Evolutionary conservation across 2,329 filamentous ascomycete species (phyloP), one percentile per base, ranked within the genome.

Genomic region (Cercospora canescens): DNA sequence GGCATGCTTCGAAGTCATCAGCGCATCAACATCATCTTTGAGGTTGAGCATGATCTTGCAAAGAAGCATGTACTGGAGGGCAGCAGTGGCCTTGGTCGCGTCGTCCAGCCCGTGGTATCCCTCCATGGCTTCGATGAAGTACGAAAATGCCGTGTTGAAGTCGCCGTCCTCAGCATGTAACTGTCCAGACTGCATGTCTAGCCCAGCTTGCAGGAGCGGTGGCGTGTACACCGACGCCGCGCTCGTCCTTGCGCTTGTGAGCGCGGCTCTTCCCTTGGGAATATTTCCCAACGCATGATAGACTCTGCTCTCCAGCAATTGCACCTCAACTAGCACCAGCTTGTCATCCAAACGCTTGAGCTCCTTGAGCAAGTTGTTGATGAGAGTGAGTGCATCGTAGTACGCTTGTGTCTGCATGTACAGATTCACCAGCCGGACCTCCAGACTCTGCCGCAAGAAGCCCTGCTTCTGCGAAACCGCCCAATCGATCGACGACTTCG

Each of bases 11-110:
- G 93, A 96, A 32, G 91, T 88, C 88, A 99, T 93, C 72, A 99
- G 88, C 77, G 91, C 89, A 82, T 94, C 96, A 79, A 99, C 94
- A 79, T 99, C 96, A 83, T 98, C 94, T 71, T 89, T 93, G 45
- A 96, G 86, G 82, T 99, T 99, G 73, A 99, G 87, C 96, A 99
- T 99, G 80, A 99, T 95, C 85, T 99, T 99, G 89, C 95, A 98
- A 37, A 99, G 89, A 62, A 99, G 88, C 95, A 99, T 99, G 85
- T 99, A 99, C 84, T 99, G 95, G 71, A 99, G 85, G 11, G 95
- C 93, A 12, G 94, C 92, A n/a, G 94, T 96, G n/a, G 96, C 95
- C 81, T 94, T 93, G 70, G 86, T 83, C 41, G 89, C 84, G 78
- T 97, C 93, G 72, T 99, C 95, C 79, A 96, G 93, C 55, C 90